Conservation (phyloP, 2,329 filamentous ascomycete genomes). For the Ophioceras dolichostomum region DNA sequence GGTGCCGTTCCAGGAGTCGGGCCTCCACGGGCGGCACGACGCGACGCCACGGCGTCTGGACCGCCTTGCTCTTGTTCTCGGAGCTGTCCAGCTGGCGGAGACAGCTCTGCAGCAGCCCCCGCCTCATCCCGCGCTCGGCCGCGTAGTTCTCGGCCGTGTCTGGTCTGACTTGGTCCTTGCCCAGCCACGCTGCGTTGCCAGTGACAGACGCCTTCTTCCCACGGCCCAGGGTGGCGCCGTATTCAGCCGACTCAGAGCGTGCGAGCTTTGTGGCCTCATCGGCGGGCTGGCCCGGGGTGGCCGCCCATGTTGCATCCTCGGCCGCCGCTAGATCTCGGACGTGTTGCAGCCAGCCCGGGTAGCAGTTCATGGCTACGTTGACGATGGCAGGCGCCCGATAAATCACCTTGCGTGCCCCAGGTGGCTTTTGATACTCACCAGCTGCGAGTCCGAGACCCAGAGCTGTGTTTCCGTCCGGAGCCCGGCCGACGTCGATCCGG, state of each 20-base stretch:
- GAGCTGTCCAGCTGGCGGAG: slow-evolving; percentile 22
- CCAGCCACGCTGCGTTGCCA: not conserved
- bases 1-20: slow-evolving; percentile 6
- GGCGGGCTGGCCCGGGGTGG: not conserved
- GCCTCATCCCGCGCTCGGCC: slow-evolving; percentile 25
- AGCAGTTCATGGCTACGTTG: not conserved
- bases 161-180: too few species aligned
- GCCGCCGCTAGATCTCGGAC: slow-evolving; percentile 1
- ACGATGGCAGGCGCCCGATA: not conserved
- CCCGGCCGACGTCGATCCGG: too few species aligned
- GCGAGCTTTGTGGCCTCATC: slow-evolving; percentile 12
- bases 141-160: slow-evolving; percentile 14
- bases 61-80: slow-evolving; percentile 24
- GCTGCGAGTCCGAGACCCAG: not conserved
- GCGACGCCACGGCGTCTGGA: slow-evolving; percentile 22
- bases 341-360: not conserved
- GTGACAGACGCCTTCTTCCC: not conserved
- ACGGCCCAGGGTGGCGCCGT: slow-evolving; percentile 6
- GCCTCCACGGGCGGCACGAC: slow-evolving; percentile 21
- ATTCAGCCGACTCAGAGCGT: slow-evolving; percentile 20
- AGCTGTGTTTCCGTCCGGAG: not conserved
- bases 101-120: slow-evolving; percentile 31
- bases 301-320: slow-evolving; percentile 2
- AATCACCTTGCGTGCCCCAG: slow-evolving; percentile 1
- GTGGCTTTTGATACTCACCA: not conserved